Percentiles rank a stretch among this genome's conserved stretches.
Conservation (phyloP, 2,329 filamentous ascomycete species). For the Talaromyces sp. region DNA sequence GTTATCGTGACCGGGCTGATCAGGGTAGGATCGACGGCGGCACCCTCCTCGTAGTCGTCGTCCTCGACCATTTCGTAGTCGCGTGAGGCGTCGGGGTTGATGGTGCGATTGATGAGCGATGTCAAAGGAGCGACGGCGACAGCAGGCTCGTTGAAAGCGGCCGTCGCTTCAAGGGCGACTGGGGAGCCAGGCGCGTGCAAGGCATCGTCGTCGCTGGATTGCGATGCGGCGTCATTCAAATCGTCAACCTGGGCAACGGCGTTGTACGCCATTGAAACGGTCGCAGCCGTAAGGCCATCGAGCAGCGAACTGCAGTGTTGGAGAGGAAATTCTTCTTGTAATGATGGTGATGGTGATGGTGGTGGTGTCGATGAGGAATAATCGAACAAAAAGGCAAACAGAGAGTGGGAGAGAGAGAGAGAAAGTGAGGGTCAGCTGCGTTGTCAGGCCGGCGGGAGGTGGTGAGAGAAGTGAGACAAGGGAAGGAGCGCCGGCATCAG, state of each 20-base stretch:
- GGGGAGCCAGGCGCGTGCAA: neutral
- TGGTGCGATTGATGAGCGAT: slow-evolving; percentile 3
- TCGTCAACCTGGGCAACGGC: slow-evolving; percentile 36
- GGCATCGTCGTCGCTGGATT: slow-evolving; percentile 26
- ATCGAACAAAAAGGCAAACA: neutral
- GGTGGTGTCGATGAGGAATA: neutral
- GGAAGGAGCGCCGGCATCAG: neutral
- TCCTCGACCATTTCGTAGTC: slow-evolving; percentile 43
- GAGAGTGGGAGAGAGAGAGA: neutral
- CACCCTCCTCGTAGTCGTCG: slow-evolving; percentile 36
- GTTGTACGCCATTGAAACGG: slow-evolving; percentile 37
- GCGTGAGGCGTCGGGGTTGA: neutral
- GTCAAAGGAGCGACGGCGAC: neutral
- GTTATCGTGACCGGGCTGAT: neutral
- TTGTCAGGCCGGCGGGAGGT: neutral
- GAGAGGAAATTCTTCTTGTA: neutral
- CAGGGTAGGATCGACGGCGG: slow-evolving; percentile 20
- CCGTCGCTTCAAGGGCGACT: neutral
- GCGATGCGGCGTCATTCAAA: slow-evolving; percentile 20
- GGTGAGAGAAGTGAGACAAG: neutral
- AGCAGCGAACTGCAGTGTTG: neutral
- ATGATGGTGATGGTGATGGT: neutral
- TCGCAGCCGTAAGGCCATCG: slow-evolving; percentile 4
- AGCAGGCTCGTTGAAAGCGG: neutral
- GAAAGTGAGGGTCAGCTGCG: neutral